These are phyloP conservation scores for Globisporangium apiculatum DNA, from an alignment of 352 stramenopile species.

Conservation along the genomic window DNA sequence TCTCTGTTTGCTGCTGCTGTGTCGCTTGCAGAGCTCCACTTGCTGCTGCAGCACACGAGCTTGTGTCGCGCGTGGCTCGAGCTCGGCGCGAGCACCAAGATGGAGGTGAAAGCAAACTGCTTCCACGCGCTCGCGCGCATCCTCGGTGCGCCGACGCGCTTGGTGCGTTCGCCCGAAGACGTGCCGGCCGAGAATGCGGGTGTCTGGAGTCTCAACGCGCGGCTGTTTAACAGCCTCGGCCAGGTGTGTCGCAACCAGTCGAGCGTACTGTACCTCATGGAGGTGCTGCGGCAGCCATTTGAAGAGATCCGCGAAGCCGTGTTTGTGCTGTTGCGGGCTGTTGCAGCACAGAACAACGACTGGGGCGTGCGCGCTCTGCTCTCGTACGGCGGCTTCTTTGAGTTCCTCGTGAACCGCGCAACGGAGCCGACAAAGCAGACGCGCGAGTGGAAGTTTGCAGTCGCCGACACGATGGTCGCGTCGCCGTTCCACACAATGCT, in stretches of 20 bases:
- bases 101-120: conserved; percentile 71
- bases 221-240: conserved; percentile 59
- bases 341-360: conserved; percentile 72
- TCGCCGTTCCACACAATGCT: conserved; percentile 60
- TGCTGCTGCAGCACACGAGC: conserved; percentile 64
- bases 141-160: conserved; percentile 35
- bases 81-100: conserved; percentile 48
- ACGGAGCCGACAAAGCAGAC: conserved; percentile 82
- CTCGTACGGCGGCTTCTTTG: conserved; percentile 78
- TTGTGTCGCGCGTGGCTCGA: conserved; percentile 58
- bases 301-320: conserved; percentile 72
- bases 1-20: background rate
- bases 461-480: conserved; percentile 67
- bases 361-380: conserved; percentile 63
- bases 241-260: conserved; percentile 38
- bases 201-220: conserved; percentile 60
- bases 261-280: conserved; percentile 67
- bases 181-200: conserved; percentile 48
- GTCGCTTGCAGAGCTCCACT: conserved; percentile 39
- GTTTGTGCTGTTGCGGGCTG: conserved; percentile 68
- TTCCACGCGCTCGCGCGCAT: conserved; percentile 61
- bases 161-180: conserved; percentile 23
- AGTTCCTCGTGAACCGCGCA: conserved; percentile 75
- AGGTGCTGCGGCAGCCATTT: conserved; percentile 75
- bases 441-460: conserved; percentile 85